Conservation (phyloP, 371 early-diverging fungal genomes). For the Mucor saturninus region DNA sequence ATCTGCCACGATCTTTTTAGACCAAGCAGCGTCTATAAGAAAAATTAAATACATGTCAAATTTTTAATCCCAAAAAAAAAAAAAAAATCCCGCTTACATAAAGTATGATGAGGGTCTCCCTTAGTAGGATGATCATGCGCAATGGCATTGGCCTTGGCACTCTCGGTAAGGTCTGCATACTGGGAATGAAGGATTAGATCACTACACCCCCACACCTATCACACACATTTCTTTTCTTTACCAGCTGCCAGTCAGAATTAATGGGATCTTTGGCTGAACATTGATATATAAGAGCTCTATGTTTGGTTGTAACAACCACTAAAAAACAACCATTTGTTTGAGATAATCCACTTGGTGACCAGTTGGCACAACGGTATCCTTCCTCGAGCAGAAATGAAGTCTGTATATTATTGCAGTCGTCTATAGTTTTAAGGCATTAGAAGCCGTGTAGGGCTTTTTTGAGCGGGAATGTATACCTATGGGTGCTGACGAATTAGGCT, state of each 20-base stretch:
- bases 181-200: background rate
- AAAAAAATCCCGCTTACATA: conserved; percentile 17
- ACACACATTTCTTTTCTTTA: conserved; percentile 1
- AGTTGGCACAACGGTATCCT: conserved; percentile 32
- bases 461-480: background rate
- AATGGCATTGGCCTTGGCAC: conserved; percentile 11
- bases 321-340: conserved; percentile 30
- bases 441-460: background rate
- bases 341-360: conserved; percentile 40
- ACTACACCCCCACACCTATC: background rate
- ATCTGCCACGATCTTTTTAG: conserved; percentile 20
- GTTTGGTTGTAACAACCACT: conserved; percentile 40
- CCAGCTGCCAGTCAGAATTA: conserved; percentile 31
- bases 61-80: background rate
- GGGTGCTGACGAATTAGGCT: background rate
- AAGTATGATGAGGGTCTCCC: conserved; percentile 21
- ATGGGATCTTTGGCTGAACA: conserved; percentile 15
- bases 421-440: conserved; percentile 11
- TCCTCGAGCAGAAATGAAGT: conserved; percentile 28
- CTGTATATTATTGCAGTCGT: conserved; percentile 14
- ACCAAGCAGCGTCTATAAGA: conserved; percentile 32
- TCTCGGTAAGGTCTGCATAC: conserved; percentile 26
- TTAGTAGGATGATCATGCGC: conserved; percentile 1
- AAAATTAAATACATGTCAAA: background rate
- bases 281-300: conserved; percentile 35